phyloP scores from a whole-genome alignment of 2,329 filamentous ascomycete species.

The Malbranchea zuffiana region DNA sequence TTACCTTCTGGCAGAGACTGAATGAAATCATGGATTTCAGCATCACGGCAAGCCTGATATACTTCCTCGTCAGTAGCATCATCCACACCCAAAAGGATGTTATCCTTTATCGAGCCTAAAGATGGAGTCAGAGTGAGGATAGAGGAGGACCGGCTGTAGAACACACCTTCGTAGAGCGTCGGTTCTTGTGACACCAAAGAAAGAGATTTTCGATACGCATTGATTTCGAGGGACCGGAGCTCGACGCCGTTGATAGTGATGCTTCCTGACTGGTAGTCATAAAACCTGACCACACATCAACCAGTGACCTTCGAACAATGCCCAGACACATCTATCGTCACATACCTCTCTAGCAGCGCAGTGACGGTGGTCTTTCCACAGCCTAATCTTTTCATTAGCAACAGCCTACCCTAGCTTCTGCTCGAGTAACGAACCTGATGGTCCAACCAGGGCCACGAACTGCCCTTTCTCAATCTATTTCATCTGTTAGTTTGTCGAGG shows the following conservation, averaged over 20 bases:
- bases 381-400: background rate
- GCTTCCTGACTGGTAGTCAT: constrained; percentile 21
- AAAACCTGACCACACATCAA: constrained; percentile 11
- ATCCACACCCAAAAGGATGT: constrained; percentile 38
- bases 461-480: constrained; percentile 28
- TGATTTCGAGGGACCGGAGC: constrained; percentile 21
- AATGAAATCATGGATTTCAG: constrained; percentile 46
- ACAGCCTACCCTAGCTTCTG: background rate
- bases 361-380: constrained; percentile 35
- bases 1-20: constrained; percentile 39
- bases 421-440: constrained; percentile 24
- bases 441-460: constrained; percentile 39
- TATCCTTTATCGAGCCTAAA: constrained; percentile 32
- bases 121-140: background rate
- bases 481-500: background rate
- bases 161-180: constrained; percentile 33
- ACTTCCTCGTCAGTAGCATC: constrained; percentile 32
- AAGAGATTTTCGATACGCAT: constrained; percentile 24
- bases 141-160: background rate
- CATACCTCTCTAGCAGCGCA: constrained; percentile 33
- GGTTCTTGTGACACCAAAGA: constrained; percentile 37
- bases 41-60: constrained; percentile 39
- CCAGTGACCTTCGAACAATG: background rate
- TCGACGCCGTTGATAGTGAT: constrained; percentile 29
- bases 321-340: background rate